These are phyloP conservation scores for Phytomonas sp. DNA, from an alignment of 208 protist species.

Conservation along the genomic window DNA sequence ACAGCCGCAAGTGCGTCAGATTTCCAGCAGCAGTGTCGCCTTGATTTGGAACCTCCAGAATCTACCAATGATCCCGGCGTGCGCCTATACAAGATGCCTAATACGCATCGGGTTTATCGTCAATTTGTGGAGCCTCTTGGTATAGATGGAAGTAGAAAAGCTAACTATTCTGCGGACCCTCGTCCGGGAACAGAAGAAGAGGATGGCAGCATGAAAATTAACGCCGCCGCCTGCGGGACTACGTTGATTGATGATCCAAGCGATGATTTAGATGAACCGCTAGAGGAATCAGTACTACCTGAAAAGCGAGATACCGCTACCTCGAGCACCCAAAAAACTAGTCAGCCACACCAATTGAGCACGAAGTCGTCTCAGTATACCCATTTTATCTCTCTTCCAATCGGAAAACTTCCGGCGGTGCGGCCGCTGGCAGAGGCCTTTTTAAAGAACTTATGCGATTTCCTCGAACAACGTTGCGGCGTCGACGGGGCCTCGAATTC, in stretches of 20 bases:
- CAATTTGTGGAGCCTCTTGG: constrained; percentile 25
- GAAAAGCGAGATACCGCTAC: neutral
- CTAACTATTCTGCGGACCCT: neutral
- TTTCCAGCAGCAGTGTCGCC: neutral
- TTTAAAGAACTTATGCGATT: constrained; percentile 18
- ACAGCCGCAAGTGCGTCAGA: neutral
- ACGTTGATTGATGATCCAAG: constrained; percentile 9
- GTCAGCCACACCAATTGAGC: constrained; percentile 10
- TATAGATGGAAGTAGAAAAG: constrained; percentile 8
- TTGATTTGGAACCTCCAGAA: neutral
- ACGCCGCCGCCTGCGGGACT: constrained; percentile 1
- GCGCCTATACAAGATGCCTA: constrained; percentile 13
- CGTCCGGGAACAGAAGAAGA: constrained; percentile 6
- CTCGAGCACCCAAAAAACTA: constrained; percentile 5
- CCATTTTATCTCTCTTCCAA: constrained; percentile 73
- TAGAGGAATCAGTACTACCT: constrained; percentile 5
- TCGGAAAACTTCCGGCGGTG: constrained; percentile 41
- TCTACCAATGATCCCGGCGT: constrained; percentile 17
- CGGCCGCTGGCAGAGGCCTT: constrained; percentile 19
- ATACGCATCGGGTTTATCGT: constrained; percentile 33
- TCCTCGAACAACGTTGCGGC: constrained; percentile 3
- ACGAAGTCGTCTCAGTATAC: constrained; percentile 37
- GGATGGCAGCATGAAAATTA: constrained; percentile 12
- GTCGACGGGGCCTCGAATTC: neutral
- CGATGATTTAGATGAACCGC: neutral